Evolutionary conservation across 371 early-diverging fungal species (phyloP).

Genomic region (Enterocytospora artemiae): DNA sequence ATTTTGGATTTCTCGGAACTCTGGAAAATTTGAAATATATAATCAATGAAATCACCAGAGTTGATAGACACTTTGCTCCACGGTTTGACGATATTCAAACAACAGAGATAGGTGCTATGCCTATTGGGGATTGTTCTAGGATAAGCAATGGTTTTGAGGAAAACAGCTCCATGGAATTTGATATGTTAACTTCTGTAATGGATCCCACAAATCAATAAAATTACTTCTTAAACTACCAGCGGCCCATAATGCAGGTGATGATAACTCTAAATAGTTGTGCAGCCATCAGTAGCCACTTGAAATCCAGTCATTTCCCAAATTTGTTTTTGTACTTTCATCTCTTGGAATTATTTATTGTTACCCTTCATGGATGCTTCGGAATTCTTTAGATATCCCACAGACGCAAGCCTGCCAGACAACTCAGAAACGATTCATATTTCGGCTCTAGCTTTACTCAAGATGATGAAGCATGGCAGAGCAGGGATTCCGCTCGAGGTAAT

Average conservation of each 20-base stretch:
- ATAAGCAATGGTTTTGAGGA: too few relatives aligned
- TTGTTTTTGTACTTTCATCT: too few relatives aligned
- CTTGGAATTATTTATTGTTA: not conserved
- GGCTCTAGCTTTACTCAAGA: conserved; percentile 89
- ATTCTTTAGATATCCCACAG: not conserved
- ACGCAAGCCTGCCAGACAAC: conserved; percentile 66
- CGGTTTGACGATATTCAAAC: not conserved
- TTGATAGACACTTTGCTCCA: not conserved
- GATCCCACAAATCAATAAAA: too few relatives aligned
- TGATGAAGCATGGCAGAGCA: conserved; percentile 73
- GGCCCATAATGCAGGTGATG: too few relatives aligned
- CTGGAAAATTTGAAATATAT: conserved; percentile 30
- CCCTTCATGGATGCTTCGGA: not conserved
- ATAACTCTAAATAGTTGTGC: too few relatives aligned
- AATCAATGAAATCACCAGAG: not conserved
- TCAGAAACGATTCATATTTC: conserved; percentile 97
- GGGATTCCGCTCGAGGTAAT: conserved; percentile 99
- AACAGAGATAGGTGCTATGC: not conserved
- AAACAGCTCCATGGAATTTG: too few relatives aligned
- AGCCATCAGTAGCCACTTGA: too few relatives aligned
- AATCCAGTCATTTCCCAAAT: too few relatives aligned
- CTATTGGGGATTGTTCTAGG: too few relatives aligned
- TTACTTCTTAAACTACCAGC: too few relatives aligned
- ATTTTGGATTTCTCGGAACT: conserved; percentile 31
- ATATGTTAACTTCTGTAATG: too few relatives aligned